These are phyloP conservation scores for Cokeromyces recurvatus DNA, from an alignment of 371 early-diverging fungal genomes.

Conservation along the genomic window DNA sequence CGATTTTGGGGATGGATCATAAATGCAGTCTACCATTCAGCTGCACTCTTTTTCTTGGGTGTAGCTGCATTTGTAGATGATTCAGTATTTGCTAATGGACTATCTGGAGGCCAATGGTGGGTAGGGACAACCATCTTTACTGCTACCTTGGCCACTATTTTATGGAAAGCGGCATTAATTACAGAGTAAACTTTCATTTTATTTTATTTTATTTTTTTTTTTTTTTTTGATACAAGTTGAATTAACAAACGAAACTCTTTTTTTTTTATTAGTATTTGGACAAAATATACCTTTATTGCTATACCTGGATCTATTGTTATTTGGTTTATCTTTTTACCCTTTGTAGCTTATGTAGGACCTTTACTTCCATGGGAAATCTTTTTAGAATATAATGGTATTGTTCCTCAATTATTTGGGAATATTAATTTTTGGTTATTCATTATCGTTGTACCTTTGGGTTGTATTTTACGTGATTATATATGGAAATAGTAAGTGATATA, in stretches of 20 bases:
- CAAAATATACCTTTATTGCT: constrained; percentile 71
- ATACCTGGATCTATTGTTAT: constrained; percentile 74
- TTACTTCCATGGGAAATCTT: constrained; percentile 44
- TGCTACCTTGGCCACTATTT: constrained; percentile 67
- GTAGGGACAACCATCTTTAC: constrained; percentile 72
- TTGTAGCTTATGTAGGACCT: constrained; percentile 76
- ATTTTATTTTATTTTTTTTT: not conserved
- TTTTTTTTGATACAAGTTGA: no score
- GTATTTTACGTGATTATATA: constrained; percentile 72
- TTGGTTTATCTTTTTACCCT: constrained; percentile 79
- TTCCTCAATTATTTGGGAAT: constrained; percentile 56
- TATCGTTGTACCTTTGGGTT: constrained; percentile 68
- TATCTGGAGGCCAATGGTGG: constrained; percentile 64
- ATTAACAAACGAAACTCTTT: not conserved
- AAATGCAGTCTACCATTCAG: constrained; percentile 91
- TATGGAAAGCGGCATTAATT: constrained; percentile 73
- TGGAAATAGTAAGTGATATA: constrained; percentile 76
- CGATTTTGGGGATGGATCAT: constrained; percentile 93
- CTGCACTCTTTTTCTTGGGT: constrained; percentile 28
- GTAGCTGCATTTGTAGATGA: constrained; percentile 22
- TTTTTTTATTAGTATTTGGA: constrained; percentile 55
- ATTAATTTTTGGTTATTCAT: constrained; percentile 79
- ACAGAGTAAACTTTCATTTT: constrained; percentile 50
- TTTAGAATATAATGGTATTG: constrained; percentile 72
- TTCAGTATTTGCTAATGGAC: constrained; percentile 38